Evolutionary conservation across 192 early-diverging fungal species (phyloP), one percentile per base, ranked within the genome.

Genomic region (Backusella westeae): DNA sequence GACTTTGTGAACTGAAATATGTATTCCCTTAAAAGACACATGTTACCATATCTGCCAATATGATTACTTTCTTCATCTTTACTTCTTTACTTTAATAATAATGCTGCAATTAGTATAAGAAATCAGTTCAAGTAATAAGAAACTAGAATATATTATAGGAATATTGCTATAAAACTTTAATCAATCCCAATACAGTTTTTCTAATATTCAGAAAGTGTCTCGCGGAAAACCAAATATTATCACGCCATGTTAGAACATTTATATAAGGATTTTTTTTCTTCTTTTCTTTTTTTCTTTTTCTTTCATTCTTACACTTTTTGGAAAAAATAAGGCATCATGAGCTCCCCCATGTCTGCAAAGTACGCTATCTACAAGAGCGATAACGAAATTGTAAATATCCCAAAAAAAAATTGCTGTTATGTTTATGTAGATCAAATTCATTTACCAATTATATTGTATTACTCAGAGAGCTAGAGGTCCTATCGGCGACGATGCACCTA

Each of bases 401-500:
- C 35, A n/a, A 67, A 67, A 67, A 29, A 32, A 5, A 67, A 67
- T 17, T 12, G 19, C n/a, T 56, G 52, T 56, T 23, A 8, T 39
- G 21, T 63, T 29, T 63, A 49, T 29, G 12, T 29, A 63, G 21
- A 35, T n/a, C 29, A 68, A n/a, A 17, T 35, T 1, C 6, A n/a
- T 32, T 35, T 68, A 68, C 34, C 35, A 36, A 49, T n/a, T 34
- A 34, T 34, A 36, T 17, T 35, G 6, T 15, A 68, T 49, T 21
- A 46, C 2, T 32, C 52, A 84, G 83, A 69, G 74, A 71, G 69
- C 65, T 19, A 35, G 72, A 19, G 86, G 82, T 12, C 78, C 82
- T 7, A 71, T 85, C 34, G 82, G 75, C 0, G 36, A 76, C 32
- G 77, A 83, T 44, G 82, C 74, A 42, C 89, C 91, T 6, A 95